Conservation (phyloP, 768 basidiomycete genomes). For the Boletellus emodensis region DNA sequence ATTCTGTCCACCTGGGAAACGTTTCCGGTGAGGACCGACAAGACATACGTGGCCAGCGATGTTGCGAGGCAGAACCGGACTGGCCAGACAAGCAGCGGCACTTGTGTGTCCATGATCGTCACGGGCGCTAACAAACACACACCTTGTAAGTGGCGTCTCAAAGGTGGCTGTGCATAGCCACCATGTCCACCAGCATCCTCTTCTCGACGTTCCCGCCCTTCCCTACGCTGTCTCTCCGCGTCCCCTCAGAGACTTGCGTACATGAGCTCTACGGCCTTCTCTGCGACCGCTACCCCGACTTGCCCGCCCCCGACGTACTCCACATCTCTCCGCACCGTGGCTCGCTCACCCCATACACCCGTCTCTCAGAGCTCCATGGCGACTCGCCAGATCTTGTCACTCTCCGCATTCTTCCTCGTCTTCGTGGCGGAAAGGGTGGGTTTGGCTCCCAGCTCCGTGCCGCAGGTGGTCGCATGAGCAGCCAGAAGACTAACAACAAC, state of each 20-base stretch:
- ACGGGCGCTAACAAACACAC: too few relatives aligned
- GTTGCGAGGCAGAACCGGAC: slow-evolving; percentile 52
- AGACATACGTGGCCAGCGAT: slow-evolving; percentile 48
- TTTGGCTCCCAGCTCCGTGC: slow-evolving; percentile 96
- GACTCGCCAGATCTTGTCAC: slow-evolving; percentile 45
- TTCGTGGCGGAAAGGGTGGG: slow-evolving; percentile 93
- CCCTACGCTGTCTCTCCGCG: slow-evolving; percentile 47
- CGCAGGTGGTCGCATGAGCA: slow-evolving; percentile 96
- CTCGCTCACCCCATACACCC: slow-evolving; percentile 24
- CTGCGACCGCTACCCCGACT: slow-evolving; percentile 41
- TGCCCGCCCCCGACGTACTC: slow-evolving; percentile 42
- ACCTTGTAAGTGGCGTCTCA: too few relatives aligned
- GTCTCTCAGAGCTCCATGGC: slow-evolving; percentile 35
- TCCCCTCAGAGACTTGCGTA: slow-evolving; percentile 39
- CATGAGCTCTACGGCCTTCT: slow-evolving; percentile 42
- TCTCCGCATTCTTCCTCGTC: slow-evolving; percentile 66
- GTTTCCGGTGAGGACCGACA: slow-evolving; percentile 68
- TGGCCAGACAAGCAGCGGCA: slow-evolving; percentile 54
- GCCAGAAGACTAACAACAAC: slow-evolving; percentile 91
- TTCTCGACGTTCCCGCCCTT: slow-evolving; percentile 62
- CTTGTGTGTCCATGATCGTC: slow-evolving; percentile 12
- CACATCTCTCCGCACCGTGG: slow-evolving; percentile 40
- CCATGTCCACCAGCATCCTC: slow-evolving; percentile 50
- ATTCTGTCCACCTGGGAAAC: slow-evolving; percentile 86
- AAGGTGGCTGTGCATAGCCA: neutral